phyloP scores from a whole-genome alignment of 345 rosid genomes.

The Euphorbia tirucalli region DNA sequence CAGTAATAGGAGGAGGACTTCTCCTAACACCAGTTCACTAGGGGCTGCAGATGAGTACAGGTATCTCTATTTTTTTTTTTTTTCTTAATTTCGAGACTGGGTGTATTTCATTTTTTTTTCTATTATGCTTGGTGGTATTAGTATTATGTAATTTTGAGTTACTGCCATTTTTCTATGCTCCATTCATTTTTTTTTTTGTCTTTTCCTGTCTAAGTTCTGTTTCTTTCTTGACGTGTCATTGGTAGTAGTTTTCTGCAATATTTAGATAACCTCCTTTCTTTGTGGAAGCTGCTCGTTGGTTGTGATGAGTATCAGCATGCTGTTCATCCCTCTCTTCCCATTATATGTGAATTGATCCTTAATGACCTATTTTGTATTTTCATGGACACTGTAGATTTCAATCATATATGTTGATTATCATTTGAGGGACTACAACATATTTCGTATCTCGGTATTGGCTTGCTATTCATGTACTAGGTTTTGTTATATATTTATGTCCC shows the following conservation, averaged over 20 bases:
- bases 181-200: not conserved
- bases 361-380: not conserved
- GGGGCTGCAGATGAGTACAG: constrained; percentile 65
- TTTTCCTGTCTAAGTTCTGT: not conserved
- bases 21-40: constrained; percentile 57
- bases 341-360: not conserved
- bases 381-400: not conserved
- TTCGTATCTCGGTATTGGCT: no score
- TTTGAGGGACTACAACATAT: not conserved
- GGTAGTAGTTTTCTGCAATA: not conserved
- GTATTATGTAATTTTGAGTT: not conserved
- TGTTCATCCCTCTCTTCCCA: not conserved
- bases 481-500: no score
- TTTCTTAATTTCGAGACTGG: not conserved
- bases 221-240: not conserved
- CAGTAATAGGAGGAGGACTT: constrained; percentile 41
- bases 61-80: constrained; percentile 35
- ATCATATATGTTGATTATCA: not conserved
- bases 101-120: not conserved
- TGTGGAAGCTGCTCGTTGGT: not conserved
- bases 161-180: not conserved
- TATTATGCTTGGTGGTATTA: not conserved
- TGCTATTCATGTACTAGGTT: no score
- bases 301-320: not conserved
- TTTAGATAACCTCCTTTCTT: not conserved